Percentiles rank a stretch among this genome's conserved stretches.
phyloP scores from a whole-genome alignment of 306 rosid genomes.

The Delonix regia region DNA sequence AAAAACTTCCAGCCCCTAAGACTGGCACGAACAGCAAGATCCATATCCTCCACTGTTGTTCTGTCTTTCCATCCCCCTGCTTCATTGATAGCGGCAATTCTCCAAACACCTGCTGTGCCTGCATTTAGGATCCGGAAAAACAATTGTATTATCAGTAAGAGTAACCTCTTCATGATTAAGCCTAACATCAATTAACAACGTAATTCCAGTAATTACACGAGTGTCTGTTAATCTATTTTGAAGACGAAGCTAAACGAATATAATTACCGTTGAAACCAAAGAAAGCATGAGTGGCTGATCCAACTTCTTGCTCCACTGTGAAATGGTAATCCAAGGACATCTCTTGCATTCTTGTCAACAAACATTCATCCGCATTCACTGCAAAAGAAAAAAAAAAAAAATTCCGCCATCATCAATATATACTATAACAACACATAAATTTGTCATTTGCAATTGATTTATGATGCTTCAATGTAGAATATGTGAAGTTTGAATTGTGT shows the following conservation, averaged over 20 bases:
- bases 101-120: slow-evolving; percentile 99
- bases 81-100: slow-evolving; percentile 95
- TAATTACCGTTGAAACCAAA: slow-evolving; percentile 91
- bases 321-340: slow-evolving; percentile 99
- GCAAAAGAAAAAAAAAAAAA: slow-evolving; percentile 4
- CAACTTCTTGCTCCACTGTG: slow-evolving; percentile 99
- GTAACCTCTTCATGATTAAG: background rate
- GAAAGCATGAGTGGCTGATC: slow-evolving; percentile 98
- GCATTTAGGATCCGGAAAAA: slow-evolving; percentile 24
- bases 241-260: background rate
- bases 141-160: background rate
- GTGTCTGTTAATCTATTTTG: background rate
- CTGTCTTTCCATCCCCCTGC: slow-evolving; percentile 99
- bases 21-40: slow-evolving; percentile 97
- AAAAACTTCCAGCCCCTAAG: slow-evolving; percentile 97
- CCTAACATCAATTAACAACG: background rate
- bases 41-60: slow-evolving; percentile 99
- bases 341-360: slow-evolving; percentile 98
- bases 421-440: background rate
- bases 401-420: background rate
- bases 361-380: slow-evolving; percentile 91
- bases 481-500: background rate
- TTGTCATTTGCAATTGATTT: background rate
- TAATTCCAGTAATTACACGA: background rate
- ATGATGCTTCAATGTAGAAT: too few relatives aligned